Conservation (phyloP, 441 rosid species). For the Adansonia gregorii region DNA sequence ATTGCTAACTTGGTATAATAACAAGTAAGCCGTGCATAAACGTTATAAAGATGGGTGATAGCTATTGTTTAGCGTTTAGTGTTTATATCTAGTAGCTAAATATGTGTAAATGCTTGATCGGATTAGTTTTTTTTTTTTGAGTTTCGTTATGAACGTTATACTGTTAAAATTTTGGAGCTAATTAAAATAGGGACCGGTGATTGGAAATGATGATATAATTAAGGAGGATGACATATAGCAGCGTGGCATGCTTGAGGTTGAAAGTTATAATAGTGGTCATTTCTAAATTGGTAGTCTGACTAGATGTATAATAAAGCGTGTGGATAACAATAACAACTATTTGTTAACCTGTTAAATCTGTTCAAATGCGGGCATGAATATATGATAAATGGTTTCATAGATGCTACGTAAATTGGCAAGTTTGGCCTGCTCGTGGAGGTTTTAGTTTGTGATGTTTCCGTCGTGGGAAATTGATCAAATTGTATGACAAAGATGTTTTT, state of each 20-base stretch:
- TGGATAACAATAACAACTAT: background rate
- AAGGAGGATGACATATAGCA: background rate
- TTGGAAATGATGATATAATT: background rate
- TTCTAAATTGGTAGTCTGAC: background rate
- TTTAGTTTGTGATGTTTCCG: background rate
- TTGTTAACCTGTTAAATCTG: background rate
- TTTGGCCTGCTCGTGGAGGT: background rate
- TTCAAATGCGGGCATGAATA: background rate
- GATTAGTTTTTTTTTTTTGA: background rate
- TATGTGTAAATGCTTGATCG: background rate
- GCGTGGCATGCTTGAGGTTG: background rate
- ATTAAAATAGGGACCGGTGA: background rate
- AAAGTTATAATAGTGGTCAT: background rate
- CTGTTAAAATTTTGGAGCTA: background rate
- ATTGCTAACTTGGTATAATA: background rate
- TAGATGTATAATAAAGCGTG: background rate
- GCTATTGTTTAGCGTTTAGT: background rate
- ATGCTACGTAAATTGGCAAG: background rate
- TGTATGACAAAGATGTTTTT: background rate
- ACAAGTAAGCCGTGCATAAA: background rate
- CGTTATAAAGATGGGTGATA: background rate
- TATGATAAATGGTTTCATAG: background rate
- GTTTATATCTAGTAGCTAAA: background rate
- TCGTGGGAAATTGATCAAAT: background rate
- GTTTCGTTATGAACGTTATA: background rate